Evolutionary conservation across 2,329 filamentous ascomycete species (phyloP).

Genomic region (Fusarium globosum): DNA sequence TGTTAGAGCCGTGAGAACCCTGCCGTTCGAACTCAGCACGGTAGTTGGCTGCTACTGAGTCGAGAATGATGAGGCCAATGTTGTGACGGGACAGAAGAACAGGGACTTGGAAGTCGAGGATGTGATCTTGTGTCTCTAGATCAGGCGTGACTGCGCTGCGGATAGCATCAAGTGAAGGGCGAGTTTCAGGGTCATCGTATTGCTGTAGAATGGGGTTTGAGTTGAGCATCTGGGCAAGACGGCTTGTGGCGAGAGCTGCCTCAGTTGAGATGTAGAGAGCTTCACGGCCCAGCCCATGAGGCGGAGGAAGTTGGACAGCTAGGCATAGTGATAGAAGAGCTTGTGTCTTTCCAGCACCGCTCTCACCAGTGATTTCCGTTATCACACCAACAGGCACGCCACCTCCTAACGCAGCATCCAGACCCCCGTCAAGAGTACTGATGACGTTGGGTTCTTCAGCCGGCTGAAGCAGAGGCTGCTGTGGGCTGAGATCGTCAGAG

Average conservation of each 20-base stretch:
- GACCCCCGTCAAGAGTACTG: constrained; percentile 79
- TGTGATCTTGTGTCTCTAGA: constrained; percentile 94
- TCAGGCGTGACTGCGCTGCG: constrained; percentile 87
- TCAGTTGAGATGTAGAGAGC: constrained; percentile 96
- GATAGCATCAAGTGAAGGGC: constrained; percentile 78
- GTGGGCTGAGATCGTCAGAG: constrained; percentile 66
- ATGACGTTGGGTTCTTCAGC: constrained; percentile 56
- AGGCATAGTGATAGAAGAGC: constrained; percentile 87
- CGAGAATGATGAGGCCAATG: constrained; percentile 85
- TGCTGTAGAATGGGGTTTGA: constrained; percentile 69
- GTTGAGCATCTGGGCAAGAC: constrained; percentile 81
- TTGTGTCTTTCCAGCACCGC: constrained; percentile 94
- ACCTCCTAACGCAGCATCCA: constrained; percentile 79
- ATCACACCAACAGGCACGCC: constrained; percentile 85
- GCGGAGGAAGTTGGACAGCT: constrained; percentile 81
- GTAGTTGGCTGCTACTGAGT: constrained; percentile 96
- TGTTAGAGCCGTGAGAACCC: constrained; percentile 61
- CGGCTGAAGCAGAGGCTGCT: constrained; percentile 38
- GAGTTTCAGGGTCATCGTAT: constrained; percentile 36
- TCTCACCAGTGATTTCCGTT: constrained; percentile 92
- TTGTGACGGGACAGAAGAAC: constrained; percentile 81
- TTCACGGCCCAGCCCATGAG: constrained; percentile 75
- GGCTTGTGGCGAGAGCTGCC: constrained; percentile 81
- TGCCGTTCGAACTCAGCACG: constrained; percentile 85
- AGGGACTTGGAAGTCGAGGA: constrained; percentile 91